phyloP scores from a whole-genome alignment of 306 rosid genomes.

The Echinosophora koreensis region DNA sequence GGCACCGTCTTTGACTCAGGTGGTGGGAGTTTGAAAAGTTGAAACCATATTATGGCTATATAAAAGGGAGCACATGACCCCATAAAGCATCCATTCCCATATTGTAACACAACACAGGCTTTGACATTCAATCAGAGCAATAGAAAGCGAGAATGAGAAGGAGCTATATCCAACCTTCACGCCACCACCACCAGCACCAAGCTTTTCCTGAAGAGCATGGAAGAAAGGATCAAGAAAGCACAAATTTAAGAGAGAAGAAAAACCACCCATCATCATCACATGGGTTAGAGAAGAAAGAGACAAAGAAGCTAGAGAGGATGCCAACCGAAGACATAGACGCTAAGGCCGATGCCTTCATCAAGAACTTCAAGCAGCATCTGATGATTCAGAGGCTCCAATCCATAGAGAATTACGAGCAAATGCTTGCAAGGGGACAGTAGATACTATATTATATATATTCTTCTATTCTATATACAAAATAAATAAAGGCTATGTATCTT shows the following conservation, averaged over 20 bases:
- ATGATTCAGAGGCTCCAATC: conserved; percentile 88
- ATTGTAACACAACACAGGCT: conserved; percentile 22
- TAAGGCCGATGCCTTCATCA: conserved; percentile 87
- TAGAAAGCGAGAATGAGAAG: conserved; percentile 45
- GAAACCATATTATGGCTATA: conserved; percentile 39
- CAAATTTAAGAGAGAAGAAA: conserved; percentile 45
- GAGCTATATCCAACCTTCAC: conserved; percentile 41
- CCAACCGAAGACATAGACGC: conserved; percentile 69
- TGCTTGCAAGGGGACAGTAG: conserved; percentile 65
- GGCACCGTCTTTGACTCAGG: conserved; percentile 49
- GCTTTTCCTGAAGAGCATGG: conserved; percentile 15
- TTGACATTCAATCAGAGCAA: background rate
- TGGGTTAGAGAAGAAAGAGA: conserved; percentile 45
- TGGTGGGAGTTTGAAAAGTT: background rate
- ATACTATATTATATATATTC: too few species aligned
- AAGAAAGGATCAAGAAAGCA: conserved; percentile 16
- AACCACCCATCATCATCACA: background rate
- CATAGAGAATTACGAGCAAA: conserved; percentile 73
- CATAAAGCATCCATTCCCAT: background rate
- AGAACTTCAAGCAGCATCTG: conserved; percentile 83
- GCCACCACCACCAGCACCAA: conserved; percentile 2
- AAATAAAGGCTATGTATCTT: background rate
- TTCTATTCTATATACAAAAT: background rate
- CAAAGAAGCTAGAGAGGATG: conserved; percentile 63
- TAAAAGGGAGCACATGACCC: conserved; percentile 37